phyloP scores from a whole-genome alignment of 75 land plant species.

The Ceratopteris richardii region DNA sequence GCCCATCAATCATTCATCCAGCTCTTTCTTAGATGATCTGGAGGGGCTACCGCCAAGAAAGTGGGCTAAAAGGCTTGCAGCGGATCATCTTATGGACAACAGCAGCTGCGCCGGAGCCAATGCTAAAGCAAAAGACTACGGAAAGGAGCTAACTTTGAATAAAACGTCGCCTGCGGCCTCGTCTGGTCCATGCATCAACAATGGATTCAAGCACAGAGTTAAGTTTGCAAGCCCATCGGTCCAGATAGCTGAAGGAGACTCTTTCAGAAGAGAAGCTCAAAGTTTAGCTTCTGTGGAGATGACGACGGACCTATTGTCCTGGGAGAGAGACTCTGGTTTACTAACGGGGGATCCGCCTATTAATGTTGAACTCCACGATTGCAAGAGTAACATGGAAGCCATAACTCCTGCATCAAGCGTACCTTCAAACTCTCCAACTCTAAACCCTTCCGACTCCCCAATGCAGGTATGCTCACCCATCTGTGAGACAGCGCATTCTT shows the following conservation, averaged over 20 bases:
- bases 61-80: constrained; percentile 1
- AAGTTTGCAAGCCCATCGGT: constrained; percentile 1
- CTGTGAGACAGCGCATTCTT: too few species aligned
- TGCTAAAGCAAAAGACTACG: too few species aligned
- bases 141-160: too few species aligned
- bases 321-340: background rate
- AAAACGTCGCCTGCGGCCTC: too few species aligned
- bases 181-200: too few species aligned
- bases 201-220: background rate
- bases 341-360: constrained; percentile 1
- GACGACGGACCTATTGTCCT: background rate
- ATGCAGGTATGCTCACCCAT: too few species aligned
- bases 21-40: background rate
- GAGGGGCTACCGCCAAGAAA: background rate
- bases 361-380: background rate
- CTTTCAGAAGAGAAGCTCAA: background rate
- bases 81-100: background rate
- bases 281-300: background rate
- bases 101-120: background rate
- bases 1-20: background rate
- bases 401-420: too few species aligned
- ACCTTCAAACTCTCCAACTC: too few species aligned
- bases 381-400: background rate
- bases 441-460: too few species aligned
- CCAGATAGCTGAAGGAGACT: too few species aligned